Base-by-base conservation (phyloP, 805 yeast genomes). In the Teunomyces stri region DNA sequence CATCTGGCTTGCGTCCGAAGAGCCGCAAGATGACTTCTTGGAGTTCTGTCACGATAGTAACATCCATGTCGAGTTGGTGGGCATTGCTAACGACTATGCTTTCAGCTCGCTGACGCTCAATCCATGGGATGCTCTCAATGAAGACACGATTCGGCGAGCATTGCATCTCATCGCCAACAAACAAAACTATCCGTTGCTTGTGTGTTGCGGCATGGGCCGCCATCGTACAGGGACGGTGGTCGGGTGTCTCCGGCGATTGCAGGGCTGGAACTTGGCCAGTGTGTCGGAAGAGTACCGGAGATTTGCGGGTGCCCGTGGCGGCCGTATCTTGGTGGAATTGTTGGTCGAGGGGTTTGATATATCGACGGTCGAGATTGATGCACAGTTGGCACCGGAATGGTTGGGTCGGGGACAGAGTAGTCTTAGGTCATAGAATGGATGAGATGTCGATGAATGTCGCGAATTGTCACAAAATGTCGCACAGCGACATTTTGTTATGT, bases 201-300 rank as follows among this genome's bases (percentile, higher is more conserved):
- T 91, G 4, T 94, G 98, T 65, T 94, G 98, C 59, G 97, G 97
- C 11, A 94, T 94, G 99, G 99, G 99, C 0, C 75, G 99, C 55
- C 99, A 92, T 65, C 76, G 99, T 54, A 91, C 98, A 0, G 99
- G 99, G 1, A 91, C 98, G 0, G 96, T 94, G 3, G 82, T 94
- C 50, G 99, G 99, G 0, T 92, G 99, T 65, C 70, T 92, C 41
- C 73, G 99, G 52, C 77, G 96, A 50, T 70, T 94, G 15, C 97
- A 94, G 74, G 92, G 95, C n/a, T 92, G 99, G 99, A 94, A 95
- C 60, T 70, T 92, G 61, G 97, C 98, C 9, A 66, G 73, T 63
- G 94, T 92, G 1, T 81, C 90, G 47, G 99, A 92, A 64, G 99
- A 92, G 63, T 92, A 92, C 62, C 76, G 98, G 57, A 70, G 99